Percentiles rank a stretch among this genome's conserved stretches.
Evolutionary conservation across 306 rosid genomes (phyloP).

Genomic region (Elaeagnus macrophylla): DNA sequence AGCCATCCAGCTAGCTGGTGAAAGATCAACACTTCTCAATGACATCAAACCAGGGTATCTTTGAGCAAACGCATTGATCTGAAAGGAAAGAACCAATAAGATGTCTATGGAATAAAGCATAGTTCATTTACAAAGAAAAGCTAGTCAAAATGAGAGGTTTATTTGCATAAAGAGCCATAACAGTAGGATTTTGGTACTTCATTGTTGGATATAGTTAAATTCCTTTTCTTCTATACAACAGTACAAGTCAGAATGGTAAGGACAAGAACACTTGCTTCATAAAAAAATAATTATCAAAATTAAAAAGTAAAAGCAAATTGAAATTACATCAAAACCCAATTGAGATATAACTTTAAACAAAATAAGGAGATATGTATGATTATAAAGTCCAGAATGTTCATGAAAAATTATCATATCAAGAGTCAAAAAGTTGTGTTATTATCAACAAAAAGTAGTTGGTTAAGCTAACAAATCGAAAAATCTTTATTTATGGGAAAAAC

Average conservation of each 20-base stretch:
- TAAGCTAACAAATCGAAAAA: conserved; percentile 1
- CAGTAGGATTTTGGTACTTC: too few species aligned
- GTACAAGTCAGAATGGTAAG: conserved; percentile 17
- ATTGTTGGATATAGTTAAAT: not conserved
- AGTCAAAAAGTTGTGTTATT: conserved; percentile 33
- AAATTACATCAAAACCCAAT: not conserved
- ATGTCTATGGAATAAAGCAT: conserved; percentile 17
- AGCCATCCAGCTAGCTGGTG: conserved; percentile 99
- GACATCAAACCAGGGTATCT: conserved; percentile 86
- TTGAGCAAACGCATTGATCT: conserved; percentile 66
- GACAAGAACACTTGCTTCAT: conserved; percentile 39
- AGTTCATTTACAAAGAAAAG: not conserved
- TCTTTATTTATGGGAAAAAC: not conserved
- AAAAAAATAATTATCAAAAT: conserved; percentile 1
- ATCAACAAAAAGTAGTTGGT: conserved; percentile 27
- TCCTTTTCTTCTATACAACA: conserved; percentile 10
- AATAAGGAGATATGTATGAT: too few species aligned
- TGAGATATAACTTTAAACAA: too few species aligned
- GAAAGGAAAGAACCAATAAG: conserved; percentile 23
- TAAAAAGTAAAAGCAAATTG: conserved; percentile 1
- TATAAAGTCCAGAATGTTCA: too few species aligned
- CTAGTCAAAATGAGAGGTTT: conserved; percentile 1
- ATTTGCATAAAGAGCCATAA: conserved; percentile 5
- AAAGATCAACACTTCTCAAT: conserved; percentile 86
- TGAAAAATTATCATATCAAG: conserved; percentile 9